Conservation (phyloP, 179 eudicot species). For the Beta macrorhiza region DNA sequence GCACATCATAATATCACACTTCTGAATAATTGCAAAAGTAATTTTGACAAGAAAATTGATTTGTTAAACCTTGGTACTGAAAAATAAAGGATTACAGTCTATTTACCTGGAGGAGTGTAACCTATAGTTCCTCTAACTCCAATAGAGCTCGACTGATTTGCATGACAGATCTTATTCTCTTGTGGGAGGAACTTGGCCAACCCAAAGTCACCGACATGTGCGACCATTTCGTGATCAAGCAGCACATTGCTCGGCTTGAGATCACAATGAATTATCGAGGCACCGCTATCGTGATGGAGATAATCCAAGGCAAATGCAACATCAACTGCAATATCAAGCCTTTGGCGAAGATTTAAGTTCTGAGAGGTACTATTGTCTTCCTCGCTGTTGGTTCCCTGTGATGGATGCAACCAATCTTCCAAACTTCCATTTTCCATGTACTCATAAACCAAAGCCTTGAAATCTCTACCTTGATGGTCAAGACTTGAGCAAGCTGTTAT, state of each 20-base stretch:
- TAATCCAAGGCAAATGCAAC: constrained; percentile 32
- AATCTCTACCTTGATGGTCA: constrained; percentile 23
- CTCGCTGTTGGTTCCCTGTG: neutral
- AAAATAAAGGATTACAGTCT: no score
- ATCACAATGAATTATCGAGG: constrained; percentile 31
- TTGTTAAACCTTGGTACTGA: no score
- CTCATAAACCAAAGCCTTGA: constrained; percentile 29
- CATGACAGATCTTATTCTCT: neutral
- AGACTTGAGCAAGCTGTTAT: constrained; percentile 30
- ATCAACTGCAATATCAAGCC: constrained; percentile 29
- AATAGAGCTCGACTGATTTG: constrained; percentile 21
- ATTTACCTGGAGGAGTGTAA: constrained; percentile 35
- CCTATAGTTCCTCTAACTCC: constrained; percentile 37
- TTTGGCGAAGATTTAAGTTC: constrained; percentile 18
- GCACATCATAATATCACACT: neutral
- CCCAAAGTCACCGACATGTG: constrained; percentile 39
- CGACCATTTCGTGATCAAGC: constrained; percentile 31
- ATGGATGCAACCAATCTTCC: constrained; percentile 26
- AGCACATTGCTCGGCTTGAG: constrained; percentile 40
- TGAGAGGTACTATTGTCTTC: neutral
- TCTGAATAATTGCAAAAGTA: no score
- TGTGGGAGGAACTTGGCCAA: constrained; percentile 23
- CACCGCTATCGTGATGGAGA: constrained; percentile 26
- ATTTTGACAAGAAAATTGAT: no score
- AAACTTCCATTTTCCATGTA: constrained; percentile 33